Conservation (phyloP, 2,329 filamentous ascomycete species). For the Trichoderma gracile region DNA sequence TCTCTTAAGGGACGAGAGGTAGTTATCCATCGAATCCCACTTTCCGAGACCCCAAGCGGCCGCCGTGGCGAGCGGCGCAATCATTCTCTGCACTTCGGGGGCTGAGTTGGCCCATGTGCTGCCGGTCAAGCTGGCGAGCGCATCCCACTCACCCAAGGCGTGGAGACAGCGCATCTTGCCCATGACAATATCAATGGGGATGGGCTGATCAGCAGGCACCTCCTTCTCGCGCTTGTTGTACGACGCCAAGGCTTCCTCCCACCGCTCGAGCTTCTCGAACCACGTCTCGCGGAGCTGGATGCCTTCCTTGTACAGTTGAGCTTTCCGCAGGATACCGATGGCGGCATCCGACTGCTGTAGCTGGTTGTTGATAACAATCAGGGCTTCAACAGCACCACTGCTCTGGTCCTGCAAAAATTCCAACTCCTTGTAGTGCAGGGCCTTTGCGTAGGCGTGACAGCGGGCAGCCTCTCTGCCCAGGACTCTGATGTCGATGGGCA, state of each 20-base stretch:
- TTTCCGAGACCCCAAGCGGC: conserved; percentile 95
- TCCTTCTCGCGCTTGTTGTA: conserved; percentile 84
- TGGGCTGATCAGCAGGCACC: conserved; percentile 55
- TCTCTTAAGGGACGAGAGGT: conserved; percentile 91
- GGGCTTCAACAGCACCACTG: conserved; percentile 88
- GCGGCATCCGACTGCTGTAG: conserved; percentile 97
- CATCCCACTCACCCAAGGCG: conserved; percentile 95
- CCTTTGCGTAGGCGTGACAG: conserved; percentile 97
- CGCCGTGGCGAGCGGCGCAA: conserved; percentile 90
- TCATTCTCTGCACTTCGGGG: conserved; percentile 82
- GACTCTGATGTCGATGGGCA: conserved; percentile 95
- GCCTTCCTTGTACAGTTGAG: conserved; percentile 87
- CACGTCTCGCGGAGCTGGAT: conserved; percentile 96
- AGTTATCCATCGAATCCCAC: conserved; percentile 98
- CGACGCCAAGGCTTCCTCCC: conserved; percentile 93
- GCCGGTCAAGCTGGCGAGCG: conserved; percentile 81
- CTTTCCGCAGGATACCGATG: conserved; percentile 94
- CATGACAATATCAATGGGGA: conserved; percentile 93
- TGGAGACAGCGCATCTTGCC: conserved; percentile 99
- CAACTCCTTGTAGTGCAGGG: conserved; percentile 96
- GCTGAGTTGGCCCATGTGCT: conserved; percentile 92
- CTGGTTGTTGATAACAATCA: conserved; percentile 99
- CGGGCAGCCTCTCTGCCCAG: conserved; percentile 93
- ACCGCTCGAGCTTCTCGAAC: conserved; percentile 97
- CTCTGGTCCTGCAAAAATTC: conserved; percentile 98